Base-by-base conservation (phyloP, 352 stramenopile species). In the Pythium dissotocum region DNA sequence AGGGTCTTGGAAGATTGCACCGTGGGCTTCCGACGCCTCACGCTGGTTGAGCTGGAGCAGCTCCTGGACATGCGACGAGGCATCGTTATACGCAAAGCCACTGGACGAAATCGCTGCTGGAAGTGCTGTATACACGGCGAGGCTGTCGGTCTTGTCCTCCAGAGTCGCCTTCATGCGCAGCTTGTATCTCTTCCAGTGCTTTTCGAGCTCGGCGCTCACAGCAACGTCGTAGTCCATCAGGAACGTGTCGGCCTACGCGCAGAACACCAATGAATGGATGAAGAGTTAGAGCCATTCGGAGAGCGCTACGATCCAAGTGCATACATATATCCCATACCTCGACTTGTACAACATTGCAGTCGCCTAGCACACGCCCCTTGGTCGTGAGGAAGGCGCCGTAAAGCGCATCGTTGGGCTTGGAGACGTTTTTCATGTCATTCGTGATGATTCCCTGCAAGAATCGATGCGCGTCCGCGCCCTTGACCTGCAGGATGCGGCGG, bases 101-200 rank as follows among this genome's bases (percentile, higher is more conserved):
- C 18, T 63, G 7, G 61, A 58, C 4, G 77, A 63, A 28, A 94
- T 73, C 0, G 67, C 36, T 0, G 84, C 77, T 6, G 85, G 79
- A 5, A 96, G 62, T 24, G 85, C 80, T 12, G 77, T 69, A 48
- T 85, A 86, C 36, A 82, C 56, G n/a, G 58, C 56, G 8, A 89
- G 71, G 5, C 68, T 68, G 32, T 91, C 78, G 35, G 72, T 89
- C 67, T 79, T 84, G 68, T 92, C 84, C 61, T 93, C 79, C 33
- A 95, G 77, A 56, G 71, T 82, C 26, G 90, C 58, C 59, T 94
- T 95, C 80, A 94, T 91, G 30, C 88, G 87, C 70, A 96, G 58
- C 58, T 95, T 96, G 79, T 96, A 96, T 56, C 87, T 80, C 73
- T 92, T 94, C 83, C 85, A 93, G 75, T 95, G 87, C 72, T 96